phyloP scores from a whole-genome alignment of 345 rosid species.

The Dimocarpus longan region DNA sequence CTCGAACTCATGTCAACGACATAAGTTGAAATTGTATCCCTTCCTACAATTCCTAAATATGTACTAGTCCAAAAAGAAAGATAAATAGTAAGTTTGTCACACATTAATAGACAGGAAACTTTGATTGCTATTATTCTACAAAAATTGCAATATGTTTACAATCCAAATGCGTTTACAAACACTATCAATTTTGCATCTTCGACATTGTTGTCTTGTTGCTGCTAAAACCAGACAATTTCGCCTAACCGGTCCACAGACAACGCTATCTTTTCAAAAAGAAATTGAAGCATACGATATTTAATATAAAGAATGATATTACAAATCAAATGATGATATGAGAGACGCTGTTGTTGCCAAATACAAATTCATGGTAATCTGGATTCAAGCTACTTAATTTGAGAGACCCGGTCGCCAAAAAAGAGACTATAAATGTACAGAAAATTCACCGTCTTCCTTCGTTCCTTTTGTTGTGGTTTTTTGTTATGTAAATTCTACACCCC shows the following conservation, averaged over 20 bases:
- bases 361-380: conserved; percentile 21
- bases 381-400: conserved; percentile 15
- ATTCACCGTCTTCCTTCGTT: conserved; percentile 14
- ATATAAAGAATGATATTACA: conserved; percentile 57
- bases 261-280: not conserved
- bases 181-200: not conserved
- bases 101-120: not conserved
- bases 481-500: conserved; percentile 45
- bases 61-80: too few species aligned
- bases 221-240: too few species aligned
- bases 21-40: too few species aligned
- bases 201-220: too few species aligned
- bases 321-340: conserved; percentile 38
- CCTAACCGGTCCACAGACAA: not conserved
- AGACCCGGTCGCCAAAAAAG: conserved; percentile 34
- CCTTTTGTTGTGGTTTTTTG: not conserved
- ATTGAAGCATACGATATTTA: conserved; percentile 5
- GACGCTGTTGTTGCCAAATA: conserved; percentile 9
- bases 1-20: too few species aligned
- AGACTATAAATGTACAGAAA: conserved; percentile 49
- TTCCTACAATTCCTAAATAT: too few species aligned
- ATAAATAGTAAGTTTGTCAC: too few species aligned
- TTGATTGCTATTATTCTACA: conserved; percentile 2
- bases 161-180: not conserved
- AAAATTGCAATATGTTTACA: not conserved